Base-by-base conservation (phyloP, 352 stramenopile genomes). In the Pythium coloratum region DNA sequence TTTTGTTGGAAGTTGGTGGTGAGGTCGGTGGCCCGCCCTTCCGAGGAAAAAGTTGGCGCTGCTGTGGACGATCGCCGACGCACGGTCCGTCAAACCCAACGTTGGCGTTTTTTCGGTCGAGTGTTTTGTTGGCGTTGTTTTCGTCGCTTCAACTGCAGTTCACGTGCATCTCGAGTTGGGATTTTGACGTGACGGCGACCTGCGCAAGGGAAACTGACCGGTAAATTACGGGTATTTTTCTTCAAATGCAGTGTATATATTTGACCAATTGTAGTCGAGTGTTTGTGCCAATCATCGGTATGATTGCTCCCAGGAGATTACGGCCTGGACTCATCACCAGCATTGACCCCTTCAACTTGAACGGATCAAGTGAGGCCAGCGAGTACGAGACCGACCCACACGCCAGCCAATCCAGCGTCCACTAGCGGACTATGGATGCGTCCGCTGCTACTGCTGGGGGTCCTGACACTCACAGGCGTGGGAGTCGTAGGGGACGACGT, bases 181-280 rank as follows among this genome's bases (percentile, higher is more conserved):
- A 53, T 53, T 53, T 53, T 53, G 46, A 53, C 46, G 46, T 53
- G 46, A 53, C 18, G 9, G 46, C 46, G 46, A 53, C 46, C 46
- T 5, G n/a, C n/a, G 46, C 20, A 53, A n/a, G 18, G 46, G 32
- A 53, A 53, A 53, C 36, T 44, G 36, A 44, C 36, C 36, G 10
- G 36, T 44, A 44, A 44, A 10, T 16, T 44, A 18, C 36, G 12
- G 36, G 36, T 44, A 44, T 16, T 44, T 44, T 44, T 4, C 36
- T 42, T 42, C 7, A 42, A 42, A 42, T 44, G 36, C 7, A 44
- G 16, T 44, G 16, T 44, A 44, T 14, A 12, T 16, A 44, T 44
- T 38, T 44, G 36, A 44, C 36, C 36, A 44, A 44, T 44, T 12
- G 16, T 16, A 14, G 10, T 44, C 7, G 6, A 14, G 36, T 24